Evolutionary conservation across 768 basidiomycete genomes (phyloP).

Genomic region (Arthromyces matolae): DNA sequence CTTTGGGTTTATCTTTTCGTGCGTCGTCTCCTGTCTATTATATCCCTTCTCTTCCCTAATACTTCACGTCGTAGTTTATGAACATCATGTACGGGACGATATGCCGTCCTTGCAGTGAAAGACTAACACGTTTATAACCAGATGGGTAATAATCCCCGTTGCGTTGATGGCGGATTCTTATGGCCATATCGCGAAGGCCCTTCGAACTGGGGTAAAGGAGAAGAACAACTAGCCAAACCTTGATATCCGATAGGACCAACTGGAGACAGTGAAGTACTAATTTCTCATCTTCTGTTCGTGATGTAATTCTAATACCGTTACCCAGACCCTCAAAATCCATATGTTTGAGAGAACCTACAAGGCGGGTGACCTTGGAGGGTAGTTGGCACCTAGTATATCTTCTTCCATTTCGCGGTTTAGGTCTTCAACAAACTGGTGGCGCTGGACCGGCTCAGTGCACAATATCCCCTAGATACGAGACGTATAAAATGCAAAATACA

Average conservation of each 20-base stretch:
- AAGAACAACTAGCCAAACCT: conserved; percentile 30
- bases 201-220: conserved; percentile 38
- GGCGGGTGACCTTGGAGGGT: too few relatives aligned
- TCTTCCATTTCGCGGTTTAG: too few relatives aligned
- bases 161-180: conserved; percentile 81
- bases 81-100: conserved; percentile 61
- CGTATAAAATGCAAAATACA: conserved; percentile 93
- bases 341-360: neutral
- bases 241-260: neutral
- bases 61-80: conserved; percentile 63
- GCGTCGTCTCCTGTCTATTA: conserved; percentile 25
- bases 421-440: conserved; percentile 19
- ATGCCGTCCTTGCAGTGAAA: neutral
- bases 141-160: conserved; percentile 78
- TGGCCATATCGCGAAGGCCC: conserved; percentile 55
- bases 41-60: neutral
- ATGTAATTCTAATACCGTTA: too few relatives aligned
- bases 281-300: too few relatives aligned
- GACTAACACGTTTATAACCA: conserved; percentile 24
- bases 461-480: conserved; percentile 84
- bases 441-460: conserved; percentile 15
- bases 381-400: conserved; percentile 7
- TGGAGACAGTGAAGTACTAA: too few relatives aligned
- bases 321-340: neutral
- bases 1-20: conserved; percentile 83